A percentile compares a stretch with the other conserved stretches of the same genome.
Evolutionary conservation across 345 rosid species (phyloP).

Genomic region (Rhodamnia argentea): DNA sequence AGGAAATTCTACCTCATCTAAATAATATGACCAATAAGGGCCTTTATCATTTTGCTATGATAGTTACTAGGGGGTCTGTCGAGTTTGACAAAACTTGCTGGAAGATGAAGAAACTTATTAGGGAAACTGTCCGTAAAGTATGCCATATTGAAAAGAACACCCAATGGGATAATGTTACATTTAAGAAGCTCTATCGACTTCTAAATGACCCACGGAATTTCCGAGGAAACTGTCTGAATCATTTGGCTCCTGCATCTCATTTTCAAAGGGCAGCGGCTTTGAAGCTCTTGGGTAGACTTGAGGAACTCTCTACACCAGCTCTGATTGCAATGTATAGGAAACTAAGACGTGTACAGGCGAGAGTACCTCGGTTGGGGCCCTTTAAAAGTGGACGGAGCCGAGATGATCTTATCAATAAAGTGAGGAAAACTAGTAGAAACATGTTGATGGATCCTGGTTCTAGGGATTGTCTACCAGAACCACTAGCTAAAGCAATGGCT

Average conservation of each 20-base stretch:
- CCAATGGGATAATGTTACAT: constrained; percentile 10
- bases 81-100: constrained; percentile 39
- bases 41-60: constrained; percentile 41
- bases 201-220: constrained; percentile 39
- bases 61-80: constrained; percentile 34
- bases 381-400: constrained; percentile 22
- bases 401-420: constrained; percentile 21
- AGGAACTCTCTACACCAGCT: constrained; percentile 36
- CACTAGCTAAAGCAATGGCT: constrained; percentile 67
- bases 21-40: constrained; percentile 56
- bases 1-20: constrained; percentile 24
- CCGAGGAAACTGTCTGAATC: constrained; percentile 13
- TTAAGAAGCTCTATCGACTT: constrained; percentile 29
- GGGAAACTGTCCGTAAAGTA: constrained; percentile 19
- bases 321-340: constrained; percentile 64
- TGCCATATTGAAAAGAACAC: constrained; percentile 6
- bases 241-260: constrained; percentile 17
- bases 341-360: constrained; percentile 32
- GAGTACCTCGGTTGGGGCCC: constrained; percentile 22
- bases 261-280: constrained; percentile 28
- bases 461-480: constrained; percentile 32
- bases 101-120: constrained; percentile 50
- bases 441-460: constrained; percentile 57
- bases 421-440: constrained; percentile 25
- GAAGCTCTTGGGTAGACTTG: constrained; percentile 39